These are phyloP conservation scores for Thielaviopsis ethacetica DNA, from an alignment of 2,329 filamentous ascomycete species.

Conservation along the genomic window DNA sequence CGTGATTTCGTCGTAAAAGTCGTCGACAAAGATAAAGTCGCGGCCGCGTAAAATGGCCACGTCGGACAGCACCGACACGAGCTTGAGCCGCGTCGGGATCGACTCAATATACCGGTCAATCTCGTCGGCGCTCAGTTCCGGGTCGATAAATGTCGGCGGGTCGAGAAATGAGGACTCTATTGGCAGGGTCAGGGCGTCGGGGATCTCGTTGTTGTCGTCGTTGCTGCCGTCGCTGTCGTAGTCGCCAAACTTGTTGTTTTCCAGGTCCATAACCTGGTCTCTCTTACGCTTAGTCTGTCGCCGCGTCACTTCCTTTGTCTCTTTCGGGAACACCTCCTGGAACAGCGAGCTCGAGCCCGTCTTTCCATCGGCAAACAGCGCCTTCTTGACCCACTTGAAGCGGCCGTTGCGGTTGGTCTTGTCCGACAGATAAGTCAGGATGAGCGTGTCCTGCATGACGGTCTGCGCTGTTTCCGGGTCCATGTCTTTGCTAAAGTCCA, in stretches of 20 bases:
- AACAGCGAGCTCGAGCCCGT: slow-evolving; percentile 37
- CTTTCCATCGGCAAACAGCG: slow-evolving; percentile 50
- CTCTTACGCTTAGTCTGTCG: slow-evolving; percentile 33
- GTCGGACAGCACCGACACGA: slow-evolving; percentile 40
- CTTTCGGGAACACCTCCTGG: slow-evolving; percentile 50
- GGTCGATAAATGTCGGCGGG: slow-evolving; percentile 1
- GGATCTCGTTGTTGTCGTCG: slow-evolving; percentile 10
- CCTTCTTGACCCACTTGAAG: slow-evolving; percentile 41
- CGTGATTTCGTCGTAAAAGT: slow-evolving; percentile 43
- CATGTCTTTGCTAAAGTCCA: slow-evolving; percentile 7
- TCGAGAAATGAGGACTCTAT: neutral
- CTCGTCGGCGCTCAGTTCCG: slow-evolving; percentile 6
- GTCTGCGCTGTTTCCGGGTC: slow-evolving; percentile 13
- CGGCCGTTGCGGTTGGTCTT: slow-evolving; percentile 28
- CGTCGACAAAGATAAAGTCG: slow-evolving; percentile 25
- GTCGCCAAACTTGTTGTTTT: slow-evolving; percentile 43
- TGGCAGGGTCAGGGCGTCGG: neutral
- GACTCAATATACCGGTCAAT: slow-evolving; percentile 29
- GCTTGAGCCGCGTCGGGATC: slow-evolving; percentile 42
- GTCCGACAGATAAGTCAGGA: slow-evolving; percentile 42
- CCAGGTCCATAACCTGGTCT: slow-evolving; percentile 33
- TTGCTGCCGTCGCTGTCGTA: slow-evolving; percentile 25
- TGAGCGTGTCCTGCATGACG: slow-evolving; percentile 35
- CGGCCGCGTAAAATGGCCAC: slow-evolving; percentile 29
- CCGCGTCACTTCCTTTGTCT: slow-evolving; percentile 29